Evolutionary conservation across 2,329 filamentous ascomycete species (phyloP), one percentile per base, ranked within the genome.

Genomic region (Dactylellina leptospora): DNA sequence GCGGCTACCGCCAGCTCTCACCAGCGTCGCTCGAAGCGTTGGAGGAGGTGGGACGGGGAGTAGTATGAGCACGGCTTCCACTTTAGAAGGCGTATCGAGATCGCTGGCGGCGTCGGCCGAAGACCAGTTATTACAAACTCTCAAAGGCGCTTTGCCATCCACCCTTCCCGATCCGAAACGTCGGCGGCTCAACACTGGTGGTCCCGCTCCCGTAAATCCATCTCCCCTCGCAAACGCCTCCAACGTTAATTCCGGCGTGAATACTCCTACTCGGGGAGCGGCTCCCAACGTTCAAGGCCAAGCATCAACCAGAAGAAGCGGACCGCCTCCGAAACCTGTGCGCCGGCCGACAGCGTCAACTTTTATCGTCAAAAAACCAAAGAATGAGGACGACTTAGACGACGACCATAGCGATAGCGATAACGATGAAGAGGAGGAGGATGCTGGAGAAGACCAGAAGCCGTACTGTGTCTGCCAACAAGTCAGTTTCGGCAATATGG

Each of bases 401-500:
- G 66, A 71, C 16, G 66, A 71, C 16, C 66, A 71, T n/a, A 71
- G 66, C 22, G 66, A 71, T 30, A 71, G 66, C 38, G 66, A 71
- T 16, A 71, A 71, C 44, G 66, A 71, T 58, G 83, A 88, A 75
- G 87, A 86, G 76, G 87, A 89, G 28, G 89, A 92, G 54, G 89
- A 91, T 64, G 89, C 89, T 44, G 87, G 87, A 59, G 88, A 89
- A 74, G 90, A 92, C 80, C 88, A 90, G 78, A 91, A 82, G 66
- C 83, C 91, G 79, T 95, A 95, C 81, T 95, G 91, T 81, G 84
- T 89, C 28, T 95, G 91, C 79, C 89, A 93, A 79, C 90, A 90
- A 76, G 89, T 93, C 74, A 92, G 89, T 80, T 92, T 90, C 78
- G 91, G 91, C 73, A 89, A 93, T 78, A 95, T 95, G 91, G 90